phyloP scores from a whole-genome alignment of 192 early-diverging fungal species.

The Tieghemiomyces parasiticus region DNA sequence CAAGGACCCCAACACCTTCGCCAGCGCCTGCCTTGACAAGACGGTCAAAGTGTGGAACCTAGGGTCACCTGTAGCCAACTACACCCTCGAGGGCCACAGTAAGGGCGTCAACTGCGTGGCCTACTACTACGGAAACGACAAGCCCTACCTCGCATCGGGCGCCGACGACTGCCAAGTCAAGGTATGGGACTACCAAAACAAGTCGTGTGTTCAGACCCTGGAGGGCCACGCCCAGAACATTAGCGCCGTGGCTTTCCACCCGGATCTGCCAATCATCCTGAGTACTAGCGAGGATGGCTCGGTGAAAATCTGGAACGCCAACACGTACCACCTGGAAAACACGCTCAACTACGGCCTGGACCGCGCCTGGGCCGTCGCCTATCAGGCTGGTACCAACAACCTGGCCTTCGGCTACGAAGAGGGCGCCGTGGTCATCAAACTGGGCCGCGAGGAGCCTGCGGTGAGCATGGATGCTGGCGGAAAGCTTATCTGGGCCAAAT shows the following conservation, averaged over 20 bases:
- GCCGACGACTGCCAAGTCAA: conserved; percentile 93
- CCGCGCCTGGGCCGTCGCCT: conserved; percentile 90
- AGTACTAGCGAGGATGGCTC: conserved; percentile 91
- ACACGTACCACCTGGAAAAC: conserved; percentile 93
- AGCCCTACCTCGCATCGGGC: conserved; percentile 90
- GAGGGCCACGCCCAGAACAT: conserved; percentile 96
- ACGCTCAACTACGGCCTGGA: conserved; percentile 97
- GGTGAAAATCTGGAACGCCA: conserved; percentile 90
- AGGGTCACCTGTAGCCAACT: conserved; percentile 84
- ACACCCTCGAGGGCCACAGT: conserved; percentile 90
- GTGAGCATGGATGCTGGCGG: conserved; percentile 93
- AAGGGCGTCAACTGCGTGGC: conserved; percentile 98
- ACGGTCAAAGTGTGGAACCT: conserved; percentile 98
- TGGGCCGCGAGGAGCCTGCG: conserved; percentile 91
- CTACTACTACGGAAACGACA: conserved; percentile 96
- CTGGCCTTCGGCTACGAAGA: conserved; percentile 95
- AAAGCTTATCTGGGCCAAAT: conserved; percentile 96
- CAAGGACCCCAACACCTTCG: conserved; percentile 99
- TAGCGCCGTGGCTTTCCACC: conserved; percentile 80
- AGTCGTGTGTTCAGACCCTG: conserved; percentile 95
- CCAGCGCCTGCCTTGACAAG: conserved; percentile 88
- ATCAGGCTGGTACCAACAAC: conserved; percentile 71
- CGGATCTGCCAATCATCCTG: conserved; percentile 91
- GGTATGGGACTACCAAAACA: conserved; percentile 99
- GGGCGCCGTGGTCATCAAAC: conserved; percentile 86